A percentile compares a stretch with the other conserved stretches of the same genome.
phyloP scores from a whole-genome alignment of 1,139 yeast species.

The Taiozyma sp. region DNA sequence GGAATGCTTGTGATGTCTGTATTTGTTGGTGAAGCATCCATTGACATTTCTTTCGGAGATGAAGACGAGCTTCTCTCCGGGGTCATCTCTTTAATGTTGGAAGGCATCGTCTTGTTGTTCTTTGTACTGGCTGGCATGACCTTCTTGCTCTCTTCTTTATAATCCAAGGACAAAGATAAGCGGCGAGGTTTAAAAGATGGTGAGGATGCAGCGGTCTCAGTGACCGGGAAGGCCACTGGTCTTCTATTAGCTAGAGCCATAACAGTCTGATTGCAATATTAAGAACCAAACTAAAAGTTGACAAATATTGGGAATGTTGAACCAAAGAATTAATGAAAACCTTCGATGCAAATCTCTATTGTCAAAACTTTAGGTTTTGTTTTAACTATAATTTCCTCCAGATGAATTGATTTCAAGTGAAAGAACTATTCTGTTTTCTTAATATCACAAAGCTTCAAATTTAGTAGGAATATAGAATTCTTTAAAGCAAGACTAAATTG shows the following conservation, averaged over 20 bases:
- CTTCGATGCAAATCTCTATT: conserved; percentile 2
- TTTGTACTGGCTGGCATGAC: not conserved
- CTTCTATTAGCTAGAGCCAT: conserved; percentile 60
- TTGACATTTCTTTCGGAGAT: conserved; percentile 24
- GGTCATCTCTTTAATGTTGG: conserved; percentile 21
- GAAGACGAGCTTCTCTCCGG: conserved; percentile 26
- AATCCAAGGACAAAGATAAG: conserved; percentile 27
- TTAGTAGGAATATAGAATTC: not conserved
- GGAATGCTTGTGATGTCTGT: conserved; percentile 16
- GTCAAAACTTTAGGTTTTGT: not conserved
- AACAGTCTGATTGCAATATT: conserved; percentile 1
- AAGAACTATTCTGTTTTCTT: not conserved
- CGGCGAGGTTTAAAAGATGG: conserved; percentile 44
- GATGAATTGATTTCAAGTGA: not conserved
- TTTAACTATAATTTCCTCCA: not conserved
- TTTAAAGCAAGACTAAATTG: not conserved
- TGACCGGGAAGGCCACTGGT: conserved; percentile 36
- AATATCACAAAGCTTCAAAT: not conserved
- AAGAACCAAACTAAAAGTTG: not conserved
- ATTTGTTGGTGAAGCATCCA: conserved; percentile 23
- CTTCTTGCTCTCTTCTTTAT: conserved; percentile 7
- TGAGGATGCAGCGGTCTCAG: conserved; percentile 32
- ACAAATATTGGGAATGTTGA: not conserved
- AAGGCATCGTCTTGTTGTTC: conserved; percentile 2
- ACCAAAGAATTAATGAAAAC: conserved; percentile 10